Percentiles rank a stretch among this genome's conserved stretches.
These are phyloP conservation scores for Cyathus pygmaeus DNA, from an alignment of 1,284 basidiomycete genomes.

Conservation along the genomic window DNA sequence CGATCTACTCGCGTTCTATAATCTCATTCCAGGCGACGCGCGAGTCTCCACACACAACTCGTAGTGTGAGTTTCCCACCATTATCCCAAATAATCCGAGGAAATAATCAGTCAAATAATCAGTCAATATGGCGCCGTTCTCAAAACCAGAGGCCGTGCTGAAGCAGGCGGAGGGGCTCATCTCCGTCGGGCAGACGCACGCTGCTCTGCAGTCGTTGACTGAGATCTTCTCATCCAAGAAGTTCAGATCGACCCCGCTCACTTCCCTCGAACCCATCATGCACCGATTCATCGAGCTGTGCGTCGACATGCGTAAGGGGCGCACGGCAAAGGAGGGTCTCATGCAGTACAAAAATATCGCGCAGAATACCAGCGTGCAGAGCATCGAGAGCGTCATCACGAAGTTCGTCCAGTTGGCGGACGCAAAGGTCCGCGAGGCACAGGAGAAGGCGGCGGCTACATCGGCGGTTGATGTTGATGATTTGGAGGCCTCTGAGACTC, in stretches of 20 bases:
- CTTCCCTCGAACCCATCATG: conserved; percentile 95
- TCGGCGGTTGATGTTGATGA: conserved; percentile 86
- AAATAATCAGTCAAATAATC: not conserved
- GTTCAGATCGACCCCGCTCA: conserved; percentile 91
- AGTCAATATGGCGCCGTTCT: conserved; percentile 83
- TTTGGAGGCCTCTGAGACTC: conserved; percentile 91
- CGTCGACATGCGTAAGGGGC: conserved; percentile 93
- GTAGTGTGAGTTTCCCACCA: conserved; percentile 14
- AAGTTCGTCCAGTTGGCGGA: conserved; percentile 91
- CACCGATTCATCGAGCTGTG: conserved; percentile 94
- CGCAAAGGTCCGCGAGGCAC: conserved; percentile 87
- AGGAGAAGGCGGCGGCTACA: conserved; percentile 83
- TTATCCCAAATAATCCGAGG: not conserved
- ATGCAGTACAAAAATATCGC: conserved; percentile 98
- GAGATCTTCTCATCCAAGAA: conserved; percentile 95
- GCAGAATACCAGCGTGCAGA: conserved; percentile 91
- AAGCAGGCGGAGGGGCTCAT: conserved; percentile 94
- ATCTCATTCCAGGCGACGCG: conserved; percentile 19
- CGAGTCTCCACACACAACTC: conserved; percentile 18
- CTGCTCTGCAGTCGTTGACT: conserved; percentile 88
- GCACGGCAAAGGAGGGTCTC: conserved; percentile 94
- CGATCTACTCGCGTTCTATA: not conserved
- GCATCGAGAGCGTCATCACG: conserved; percentile 93
- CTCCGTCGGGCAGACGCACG: conserved; percentile 88
- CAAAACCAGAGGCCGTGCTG: conserved; percentile 91